Conservation (phyloP, 495 filamentous ascomycete species). For the Penicillium odoratum region DNA sequence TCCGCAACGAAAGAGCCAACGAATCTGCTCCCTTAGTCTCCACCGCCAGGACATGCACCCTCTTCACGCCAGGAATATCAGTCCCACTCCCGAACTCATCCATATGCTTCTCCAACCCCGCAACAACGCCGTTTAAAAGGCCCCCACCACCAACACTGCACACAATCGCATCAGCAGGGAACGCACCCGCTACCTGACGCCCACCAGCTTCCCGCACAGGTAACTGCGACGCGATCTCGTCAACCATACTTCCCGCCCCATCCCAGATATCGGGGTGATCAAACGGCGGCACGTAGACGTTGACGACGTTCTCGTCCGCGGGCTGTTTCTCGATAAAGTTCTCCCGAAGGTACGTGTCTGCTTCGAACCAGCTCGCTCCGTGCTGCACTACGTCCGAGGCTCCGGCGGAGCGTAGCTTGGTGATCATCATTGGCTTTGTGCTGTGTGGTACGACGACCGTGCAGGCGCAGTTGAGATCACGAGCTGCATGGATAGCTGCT, state of each 20-base stretch:
- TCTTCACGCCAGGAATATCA: conserved; percentile 3
- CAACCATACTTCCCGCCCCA: conserved; percentile 66
- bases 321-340: conserved; percentile 49
- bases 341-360: conserved; percentile 67
- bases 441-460: conserved; percentile 76
- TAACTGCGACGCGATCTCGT: conserved; percentile 65
- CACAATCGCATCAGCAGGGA: conserved; percentile 63
- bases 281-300: conserved; percentile 67
- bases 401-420: conserved; percentile 65
- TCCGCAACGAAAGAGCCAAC: conserved; percentile 56
- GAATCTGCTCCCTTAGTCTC: conserved; percentile 79
- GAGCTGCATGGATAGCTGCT: conserved; percentile 78
- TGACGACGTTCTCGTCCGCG: conserved; percentile 52
- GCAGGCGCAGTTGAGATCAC: conserved; percentile 56
- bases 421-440: conserved; percentile 66
- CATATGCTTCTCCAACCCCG: conserved; percentile 58
- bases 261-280: conserved; percentile 80
- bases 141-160: conserved; percentile 89
- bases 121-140: conserved; percentile 72
- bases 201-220: conserved; percentile 18
- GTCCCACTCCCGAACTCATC: conserved; percentile 11
- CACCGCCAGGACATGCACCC: conserved; percentile 64
- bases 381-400: conserved; percentile 67
- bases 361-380: conserved; percentile 75
- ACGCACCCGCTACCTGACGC: conserved; percentile 5